phyloP scores from a whole-genome alignment of 495 filamentous ascomycete species.

The Trichoderma orchidacearum region DNA sequence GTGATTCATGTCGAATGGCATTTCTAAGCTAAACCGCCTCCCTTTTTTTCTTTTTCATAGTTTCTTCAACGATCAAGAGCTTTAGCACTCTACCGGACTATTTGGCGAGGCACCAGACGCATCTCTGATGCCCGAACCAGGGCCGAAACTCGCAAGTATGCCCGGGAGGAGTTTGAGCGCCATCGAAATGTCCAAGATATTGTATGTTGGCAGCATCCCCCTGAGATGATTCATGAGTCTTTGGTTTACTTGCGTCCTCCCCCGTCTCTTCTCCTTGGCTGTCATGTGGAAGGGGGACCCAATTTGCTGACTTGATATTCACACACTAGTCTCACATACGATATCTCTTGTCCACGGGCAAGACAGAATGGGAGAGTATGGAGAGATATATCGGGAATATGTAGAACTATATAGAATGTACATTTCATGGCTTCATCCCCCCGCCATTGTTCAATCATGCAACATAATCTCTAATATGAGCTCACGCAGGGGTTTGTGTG shows the following conservation, averaged over 20 bases:
- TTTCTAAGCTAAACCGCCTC: conserved; percentile 4
- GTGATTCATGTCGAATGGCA: too few relatives aligned
- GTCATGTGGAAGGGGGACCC: not conserved
- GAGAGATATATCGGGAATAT: conserved; percentile 43
- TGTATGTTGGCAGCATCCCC: too few relatives aligned
- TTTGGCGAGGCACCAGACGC: conserved; percentile 34
- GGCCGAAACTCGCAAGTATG: conserved; percentile 56
- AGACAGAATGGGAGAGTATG: conserved; percentile 46
- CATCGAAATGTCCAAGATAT: conserved; percentile 57
- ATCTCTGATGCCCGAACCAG: conserved; percentile 39
- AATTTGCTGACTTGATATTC: conserved; percentile 1
- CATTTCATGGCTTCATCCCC: not conserved
- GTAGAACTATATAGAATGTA: conserved; percentile 13
- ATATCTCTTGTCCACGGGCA: conserved; percentile 42
- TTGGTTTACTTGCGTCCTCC: not conserved
- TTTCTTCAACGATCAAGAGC: conserved; percentile 44
- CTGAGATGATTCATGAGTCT: too few relatives aligned
- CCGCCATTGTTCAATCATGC: not conserved
- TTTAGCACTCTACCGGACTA: conserved; percentile 43
- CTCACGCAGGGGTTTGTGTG: too few relatives aligned
- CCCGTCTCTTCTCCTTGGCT: not conserved
- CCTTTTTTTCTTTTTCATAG: too few relatives aligned
- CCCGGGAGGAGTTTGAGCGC: conserved; percentile 62
- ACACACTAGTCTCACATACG: conserved; percentile 29
- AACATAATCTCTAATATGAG: not conserved